Evolutionary conservation across 2,329 filamentous ascomycete genomes (phyloP), one percentile per base, ranked within the genome.

Genomic region (Aspergillus arachidicola): DNA sequence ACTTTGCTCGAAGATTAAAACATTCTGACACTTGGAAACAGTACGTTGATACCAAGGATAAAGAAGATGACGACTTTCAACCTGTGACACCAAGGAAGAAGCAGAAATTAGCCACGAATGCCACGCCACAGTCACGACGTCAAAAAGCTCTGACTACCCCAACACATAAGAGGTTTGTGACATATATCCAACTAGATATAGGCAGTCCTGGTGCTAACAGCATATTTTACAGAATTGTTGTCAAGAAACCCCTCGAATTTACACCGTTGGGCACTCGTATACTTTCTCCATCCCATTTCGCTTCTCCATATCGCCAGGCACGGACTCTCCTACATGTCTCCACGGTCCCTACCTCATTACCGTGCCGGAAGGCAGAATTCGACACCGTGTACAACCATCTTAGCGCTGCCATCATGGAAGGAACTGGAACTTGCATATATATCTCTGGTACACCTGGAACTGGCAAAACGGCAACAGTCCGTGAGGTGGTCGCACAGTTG

Each of bases 361-460:
- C 95, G 11, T 98, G 95, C 74, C 90, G 95, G 65, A 94, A 97
- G 74, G 88, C 88, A 38, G 96, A 99, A 75, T 99, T 99, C 77
- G 87, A 89, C 11, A 88, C 92, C 2, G 95, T 99, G 7, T 97
- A 98, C 74, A 92, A 92, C 5, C 93, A 98, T 76, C 88, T 99
- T 38, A 94, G 97, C 74, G 91, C 93, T 9, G 95, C 96, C 58
- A 99, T 99, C 73, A 91, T 91, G 16, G 94, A 97, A 69, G 95
- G 94, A 21, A 92, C 91, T 2, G 96, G 96, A 16, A 92, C 94
- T 34, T 99, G 96, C 77, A 98, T 99, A 74, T 99, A 99, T 79
- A 99, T 99, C 64, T 98, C 95, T 0, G 95, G 95, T n/a, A 98
- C 94, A 0, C 95, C 96, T 0, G 95, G 96, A 9, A 99, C 95